Base-by-base conservation (phyloP, 2,329 filamentous ascomycete genomes). In the Huntiella bhutanensis region DNA sequence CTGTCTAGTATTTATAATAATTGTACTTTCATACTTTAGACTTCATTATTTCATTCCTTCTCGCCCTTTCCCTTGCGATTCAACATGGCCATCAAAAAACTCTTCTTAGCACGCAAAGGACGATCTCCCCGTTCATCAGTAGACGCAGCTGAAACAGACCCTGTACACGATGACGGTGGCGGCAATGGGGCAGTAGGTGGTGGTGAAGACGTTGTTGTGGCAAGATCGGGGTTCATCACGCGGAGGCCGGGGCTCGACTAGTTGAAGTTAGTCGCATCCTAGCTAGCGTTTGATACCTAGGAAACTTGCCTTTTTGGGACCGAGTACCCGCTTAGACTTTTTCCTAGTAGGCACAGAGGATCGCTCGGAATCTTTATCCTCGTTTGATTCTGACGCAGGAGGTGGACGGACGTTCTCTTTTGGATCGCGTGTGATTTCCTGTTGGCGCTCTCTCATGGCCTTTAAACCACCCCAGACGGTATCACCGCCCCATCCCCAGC, bases 391-490 rank as follows among this genome's bases (percentile, higher is more conserved):
- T 32, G 28, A 3, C 33, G 19, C 2, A 4, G 38, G 15, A 6
- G 16, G 12, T 34, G 32, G n/a, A 13, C 28, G 13, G n/a, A 11
- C 11, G 17, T 19, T 45, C 12, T 45, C 43, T 19, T 37, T 45
- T 12, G 38, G 17, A 11, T 40, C 38, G 6, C 8, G 17, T 16
- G 16, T n/a, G n/a, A 10, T 22, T 33, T 43, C 15, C 11, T 15
- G 8, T 12, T 17, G 44, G 22, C 37, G 44, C 8, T 54, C 28
- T 34, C 56, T 67, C 50, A 71, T 54, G 32, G 75, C 71, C 45
- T 81, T 73, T 40, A 84, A 74, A 54, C 82, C 75, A 10, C 75
- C 74, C 13, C 74, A 66, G 12, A 82, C 64, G 0, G 83, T 93
- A 52, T 67, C 76, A 8, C 82, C 79, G 45, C 78, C 77, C 45